Percentiles rank a stretch among this genome's conserved stretches.
Evolutionary conservation across 768 basidiomycete species (phyloP).

Genomic region (Naganishia antarctica): DNA sequence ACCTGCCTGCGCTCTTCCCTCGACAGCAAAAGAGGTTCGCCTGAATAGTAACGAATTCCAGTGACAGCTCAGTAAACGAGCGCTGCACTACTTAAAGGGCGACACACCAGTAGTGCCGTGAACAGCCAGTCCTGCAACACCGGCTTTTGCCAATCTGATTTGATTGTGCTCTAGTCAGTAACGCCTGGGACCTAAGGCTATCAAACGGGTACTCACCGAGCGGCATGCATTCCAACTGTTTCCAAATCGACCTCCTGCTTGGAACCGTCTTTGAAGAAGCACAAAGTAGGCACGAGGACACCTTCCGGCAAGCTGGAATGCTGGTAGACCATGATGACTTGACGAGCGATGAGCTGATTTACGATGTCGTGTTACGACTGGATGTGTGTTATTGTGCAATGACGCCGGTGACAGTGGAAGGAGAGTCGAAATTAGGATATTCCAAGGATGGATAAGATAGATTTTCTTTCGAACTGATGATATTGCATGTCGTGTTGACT

Average conservation of each 20-base stretch:
- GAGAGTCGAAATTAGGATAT: too few relatives aligned
- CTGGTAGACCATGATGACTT: slow-evolving; percentile 5
- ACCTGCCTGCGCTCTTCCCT: slow-evolving; percentile 44
- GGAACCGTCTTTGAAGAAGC: slow-evolving; percentile 45
- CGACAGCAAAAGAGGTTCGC: slow-evolving; percentile 43
- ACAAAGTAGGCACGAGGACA: slow-evolving; percentile 43
- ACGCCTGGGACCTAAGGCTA: background rate
- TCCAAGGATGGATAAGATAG: too few relatives aligned
- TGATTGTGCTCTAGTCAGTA: background rate
- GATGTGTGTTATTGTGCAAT: too few relatives aligned
- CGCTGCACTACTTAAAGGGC: background rate
- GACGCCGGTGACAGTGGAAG: too few relatives aligned
- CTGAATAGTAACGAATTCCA: background rate
- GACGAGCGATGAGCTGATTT: too few relatives aligned
- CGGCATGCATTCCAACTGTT: slow-evolving; percentile 47
- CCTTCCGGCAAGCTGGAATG: slow-evolving; percentile 23
- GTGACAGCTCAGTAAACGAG: background rate
- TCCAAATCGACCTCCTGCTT: slow-evolving; percentile 48
- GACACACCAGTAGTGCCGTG: slow-evolving; percentile 39
- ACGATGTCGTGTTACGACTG: too few relatives aligned
- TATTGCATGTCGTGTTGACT: too few relatives aligned
- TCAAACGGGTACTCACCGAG: background rate
- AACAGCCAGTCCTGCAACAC: slow-evolving; percentile 43
- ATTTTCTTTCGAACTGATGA: too few relatives aligned
- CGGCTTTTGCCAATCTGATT: slow-evolving; percentile 37